Conservation (phyloP, 129 eudicot species). For the Chrysanthemum makinoi region DNA sequence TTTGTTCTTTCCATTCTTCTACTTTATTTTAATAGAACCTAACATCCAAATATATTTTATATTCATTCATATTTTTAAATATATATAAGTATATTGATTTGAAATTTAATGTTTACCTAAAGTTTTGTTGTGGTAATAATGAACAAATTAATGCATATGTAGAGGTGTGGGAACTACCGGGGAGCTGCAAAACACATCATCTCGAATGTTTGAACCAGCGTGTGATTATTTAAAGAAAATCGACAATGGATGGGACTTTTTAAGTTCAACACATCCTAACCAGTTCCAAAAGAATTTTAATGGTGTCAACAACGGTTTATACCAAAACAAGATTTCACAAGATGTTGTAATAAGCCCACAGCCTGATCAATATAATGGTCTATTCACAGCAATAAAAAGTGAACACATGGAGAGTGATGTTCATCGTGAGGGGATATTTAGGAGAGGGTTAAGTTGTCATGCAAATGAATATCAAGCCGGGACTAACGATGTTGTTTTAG, state of each 20-base stretch:
- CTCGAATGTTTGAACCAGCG: conserved; percentile 44
- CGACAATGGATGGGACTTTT: conserved; percentile 51
- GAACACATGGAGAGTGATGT: conserved; percentile 28
- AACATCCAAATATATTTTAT: conserved; percentile 28
- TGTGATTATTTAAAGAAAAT: conserved; percentile 53
- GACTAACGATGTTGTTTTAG: conserved; percentile 22
- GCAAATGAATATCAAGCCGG: conserved; percentile 34
- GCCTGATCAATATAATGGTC: conserved; percentile 30
- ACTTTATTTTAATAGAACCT: conserved; percentile 30
- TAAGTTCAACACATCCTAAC: conserved; percentile 31
- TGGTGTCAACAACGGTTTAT: conserved; percentile 30
- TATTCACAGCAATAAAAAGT: conserved; percentile 37
- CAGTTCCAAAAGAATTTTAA: conserved; percentile 42
- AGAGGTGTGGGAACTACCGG: conserved; percentile 43
- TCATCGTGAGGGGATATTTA: conserved; percentile 24
- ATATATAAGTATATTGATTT: neutral
- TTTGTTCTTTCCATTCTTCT: conserved; percentile 38
- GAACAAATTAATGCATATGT: conserved; percentile 20
- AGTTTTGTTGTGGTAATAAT: conserved; percentile 7
- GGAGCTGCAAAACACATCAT: conserved; percentile 32
- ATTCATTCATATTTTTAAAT: conserved; percentile 1
- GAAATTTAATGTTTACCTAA: neutral
- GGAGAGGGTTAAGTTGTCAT: conserved; percentile 25
- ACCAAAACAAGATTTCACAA: conserved; percentile 39
- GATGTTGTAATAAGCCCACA: conserved; percentile 42